These are phyloP conservation scores for Talaromyces rugulosus DNA, from an alignment of 2,329 filamentous ascomycete species.

Conservation along the genomic window DNA sequence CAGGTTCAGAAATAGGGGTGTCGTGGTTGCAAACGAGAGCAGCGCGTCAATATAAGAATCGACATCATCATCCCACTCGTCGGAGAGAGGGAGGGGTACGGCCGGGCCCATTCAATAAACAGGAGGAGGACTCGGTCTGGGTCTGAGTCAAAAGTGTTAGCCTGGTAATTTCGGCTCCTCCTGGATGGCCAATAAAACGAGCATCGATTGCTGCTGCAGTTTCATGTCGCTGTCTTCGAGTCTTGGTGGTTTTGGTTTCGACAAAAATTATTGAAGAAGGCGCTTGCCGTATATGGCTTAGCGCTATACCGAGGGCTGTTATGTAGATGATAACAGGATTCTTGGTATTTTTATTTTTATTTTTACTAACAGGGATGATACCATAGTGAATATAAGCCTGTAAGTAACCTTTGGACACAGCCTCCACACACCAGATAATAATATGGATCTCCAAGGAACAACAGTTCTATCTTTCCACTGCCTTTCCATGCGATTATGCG, in stretches of 20 bases:
- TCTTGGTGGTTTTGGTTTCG: too few relatives aligned
- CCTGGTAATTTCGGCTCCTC: background rate
- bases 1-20: slow-evolving; percentile 76
- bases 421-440: too few relatives aligned
- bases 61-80: slow-evolving; percentile 63
- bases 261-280: background rate
- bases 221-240: background rate
- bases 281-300: background rate
- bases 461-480: too few relatives aligned
- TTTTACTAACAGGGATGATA: too few relatives aligned
- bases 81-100: slow-evolving; percentile 61
- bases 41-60: slow-evolving; percentile 78
- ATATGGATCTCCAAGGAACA: too few relatives aligned
- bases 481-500: too few relatives aligned
- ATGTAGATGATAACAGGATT: too few relatives aligned
- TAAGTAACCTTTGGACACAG: too few relatives aligned
- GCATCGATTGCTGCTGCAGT: background rate
- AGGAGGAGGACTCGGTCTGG: background rate
- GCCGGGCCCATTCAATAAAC: slow-evolving; percentile 42
- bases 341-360: too few relatives aligned
- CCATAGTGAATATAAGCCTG: too few relatives aligned
- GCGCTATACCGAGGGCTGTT: too few relatives aligned
- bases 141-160: background rate
- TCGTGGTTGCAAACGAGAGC: slow-evolving; percentile 69
- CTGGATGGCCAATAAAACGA: background rate